Evolutionary conservation across 2,329 filamentous ascomycete genomes (phyloP).

Genomic region (Diplodia intermedia): DNA sequence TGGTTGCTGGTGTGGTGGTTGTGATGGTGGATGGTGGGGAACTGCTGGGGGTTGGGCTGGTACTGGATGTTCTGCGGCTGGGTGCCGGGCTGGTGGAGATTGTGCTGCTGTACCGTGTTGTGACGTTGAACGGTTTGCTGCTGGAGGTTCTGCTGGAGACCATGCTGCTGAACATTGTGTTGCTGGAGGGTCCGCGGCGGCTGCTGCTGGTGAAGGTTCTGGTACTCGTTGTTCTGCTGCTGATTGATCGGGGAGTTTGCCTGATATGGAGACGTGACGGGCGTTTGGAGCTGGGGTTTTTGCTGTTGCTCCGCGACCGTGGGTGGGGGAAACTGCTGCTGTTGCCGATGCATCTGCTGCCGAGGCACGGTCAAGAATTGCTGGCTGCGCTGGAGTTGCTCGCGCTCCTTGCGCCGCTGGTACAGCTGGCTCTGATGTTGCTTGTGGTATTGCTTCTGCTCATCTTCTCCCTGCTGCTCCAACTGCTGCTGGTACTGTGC

Average conservation of each 20-base stretch:
- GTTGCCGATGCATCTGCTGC: no score
- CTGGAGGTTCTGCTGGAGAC: no score
- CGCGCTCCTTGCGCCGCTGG: background rate
- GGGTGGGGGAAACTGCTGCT: no score
- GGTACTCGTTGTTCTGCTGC: background rate
- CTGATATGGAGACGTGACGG: background rate
- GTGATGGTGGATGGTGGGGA: background rate
- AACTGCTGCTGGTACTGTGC: background rate
- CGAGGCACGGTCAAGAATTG: no score
- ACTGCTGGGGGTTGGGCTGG: no score
- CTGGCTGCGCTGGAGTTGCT: no score
- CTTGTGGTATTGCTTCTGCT: background rate
- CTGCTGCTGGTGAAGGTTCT: background rate
- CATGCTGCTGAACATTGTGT: background rate
- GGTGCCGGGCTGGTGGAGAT: background rate
- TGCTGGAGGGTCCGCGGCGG: background rate
- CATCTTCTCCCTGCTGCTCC: background rate
- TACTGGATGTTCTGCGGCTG: no score
- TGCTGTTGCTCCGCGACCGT: background rate
- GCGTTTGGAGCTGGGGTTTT: background rate
- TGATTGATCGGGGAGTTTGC: background rate
- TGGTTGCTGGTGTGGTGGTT: background rate
- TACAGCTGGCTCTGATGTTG: background rate
- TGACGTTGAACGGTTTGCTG: no score
- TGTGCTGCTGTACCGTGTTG: background rate